These are phyloP conservation scores for Aspergillus homomorphus DNA, from an alignment of 495 filamentous ascomycete genomes.

Conservation along the genomic window DNA sequence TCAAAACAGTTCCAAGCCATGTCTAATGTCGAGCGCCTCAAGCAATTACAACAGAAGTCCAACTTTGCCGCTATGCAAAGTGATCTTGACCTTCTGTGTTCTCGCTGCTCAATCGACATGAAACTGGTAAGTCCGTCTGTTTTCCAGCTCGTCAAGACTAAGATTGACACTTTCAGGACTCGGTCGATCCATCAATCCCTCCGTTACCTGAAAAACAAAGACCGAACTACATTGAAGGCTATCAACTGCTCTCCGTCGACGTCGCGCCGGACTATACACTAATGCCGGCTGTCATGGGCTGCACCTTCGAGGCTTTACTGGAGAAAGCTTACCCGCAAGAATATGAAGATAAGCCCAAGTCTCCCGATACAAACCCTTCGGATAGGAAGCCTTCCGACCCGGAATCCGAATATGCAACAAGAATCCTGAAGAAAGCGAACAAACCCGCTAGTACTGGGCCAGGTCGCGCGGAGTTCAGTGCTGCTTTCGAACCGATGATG, in stretches of 20 bases:
- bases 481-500: conserved; percentile 37
- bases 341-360: conserved; percentile 14
- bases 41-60: conserved; percentile 25
- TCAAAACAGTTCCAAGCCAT: not conserved
- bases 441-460: conserved; percentile 15
- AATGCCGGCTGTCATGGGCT: conserved; percentile 31
- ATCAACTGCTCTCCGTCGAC: conserved; percentile 56
- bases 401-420: conserved; percentile 24
- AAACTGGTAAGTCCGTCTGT: conserved; percentile 24
- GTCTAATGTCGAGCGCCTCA: conserved; percentile 28
- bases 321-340: conserved; percentile 33
- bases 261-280: conserved; percentile 39
- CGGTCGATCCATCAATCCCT: conserved; percentile 61
- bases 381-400: not conserved
- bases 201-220: conserved; percentile 54
- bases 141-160: conserved; percentile 8
- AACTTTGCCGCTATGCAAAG: conserved; percentile 37
- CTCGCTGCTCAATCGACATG: conserved; percentile 27
- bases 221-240: conserved; percentile 62
- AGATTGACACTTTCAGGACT: conserved; percentile 39
- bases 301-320: conserved; percentile 36
- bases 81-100: conserved; percentile 36
- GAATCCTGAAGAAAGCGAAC: conserved; percentile 25
- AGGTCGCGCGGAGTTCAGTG: conserved; percentile 23
- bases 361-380: not conserved